Percentiles rank a stretch among this genome's conserved stretches.
These are phyloP conservation scores for Russula virescens DNA, from an alignment of 768 basidiomycete species.

Conservation along the genomic window DNA sequence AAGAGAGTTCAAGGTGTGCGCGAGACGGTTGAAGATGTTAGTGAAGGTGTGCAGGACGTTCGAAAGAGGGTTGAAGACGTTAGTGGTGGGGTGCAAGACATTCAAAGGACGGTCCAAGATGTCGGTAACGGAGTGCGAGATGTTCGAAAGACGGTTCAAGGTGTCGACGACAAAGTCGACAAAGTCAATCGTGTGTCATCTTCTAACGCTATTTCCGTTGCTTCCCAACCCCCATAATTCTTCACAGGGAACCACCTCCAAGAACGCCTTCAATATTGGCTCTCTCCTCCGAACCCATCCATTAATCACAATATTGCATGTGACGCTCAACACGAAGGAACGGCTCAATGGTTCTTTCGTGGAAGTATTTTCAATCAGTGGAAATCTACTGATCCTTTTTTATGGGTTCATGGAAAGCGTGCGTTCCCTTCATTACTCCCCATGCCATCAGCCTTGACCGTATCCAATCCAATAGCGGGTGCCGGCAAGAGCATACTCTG, in stretches of 20 bases:
- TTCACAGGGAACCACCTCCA: not conserved
- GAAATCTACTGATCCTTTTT: not conserved
- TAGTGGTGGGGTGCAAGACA: no score
- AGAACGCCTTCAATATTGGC: not conserved
- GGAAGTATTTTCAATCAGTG: not conserved
- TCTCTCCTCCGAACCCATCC: not conserved
- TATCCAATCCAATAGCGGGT: not conserved
- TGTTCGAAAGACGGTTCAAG: not conserved
- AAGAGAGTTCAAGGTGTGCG: no score
- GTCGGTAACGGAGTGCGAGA: not conserved
- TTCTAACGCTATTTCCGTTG: not conserved
- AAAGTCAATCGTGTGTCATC: not conserved
- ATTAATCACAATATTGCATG: not conserved
- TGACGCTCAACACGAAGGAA: not conserved
- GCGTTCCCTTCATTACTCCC: not conserved
- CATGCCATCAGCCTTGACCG: no score
- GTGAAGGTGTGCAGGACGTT: not conserved
- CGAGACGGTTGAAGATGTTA: not conserved
- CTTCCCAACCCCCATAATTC: no score
- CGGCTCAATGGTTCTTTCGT: not conserved
- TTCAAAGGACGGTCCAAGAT: not conserved
- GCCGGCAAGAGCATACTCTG: constrained; percentile 7
- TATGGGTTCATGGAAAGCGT: constrained; percentile 1
- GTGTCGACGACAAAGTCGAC: not conserved
- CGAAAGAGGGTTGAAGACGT: not conserved